phyloP scores from a whole-genome alignment of 257 asterid species.

The Primulina eburnea region DNA sequence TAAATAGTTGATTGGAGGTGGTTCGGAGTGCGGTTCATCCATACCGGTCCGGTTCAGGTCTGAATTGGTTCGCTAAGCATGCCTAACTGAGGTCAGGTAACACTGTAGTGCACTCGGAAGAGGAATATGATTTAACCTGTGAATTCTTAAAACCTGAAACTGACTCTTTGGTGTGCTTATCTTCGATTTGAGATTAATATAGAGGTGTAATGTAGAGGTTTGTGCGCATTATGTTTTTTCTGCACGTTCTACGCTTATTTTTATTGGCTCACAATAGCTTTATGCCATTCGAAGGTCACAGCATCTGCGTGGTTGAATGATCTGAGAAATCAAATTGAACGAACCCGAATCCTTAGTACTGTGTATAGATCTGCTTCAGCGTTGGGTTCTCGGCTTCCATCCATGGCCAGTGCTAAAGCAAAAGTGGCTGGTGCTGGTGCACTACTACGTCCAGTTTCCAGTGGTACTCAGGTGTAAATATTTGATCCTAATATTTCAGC shows the following conservation, averaged over 20 bases:
- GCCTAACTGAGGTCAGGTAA: not conserved
- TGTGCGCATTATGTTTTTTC: not conserved
- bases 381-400: constrained; percentile 94
- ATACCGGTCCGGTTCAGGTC: no score
- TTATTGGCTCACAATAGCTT: constrained; percentile 15
- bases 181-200: not conserved
- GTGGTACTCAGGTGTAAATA: constrained; percentile 71
- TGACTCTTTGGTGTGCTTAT: not conserved
- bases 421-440: constrained; percentile 99
- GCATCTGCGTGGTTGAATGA: constrained; percentile 99
- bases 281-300: constrained; percentile 58
- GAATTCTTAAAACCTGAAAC: not conserved
- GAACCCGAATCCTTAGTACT: constrained; percentile 84
- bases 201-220: no score
- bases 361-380: constrained; percentile 98
- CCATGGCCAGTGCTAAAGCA: constrained; percentile 90
- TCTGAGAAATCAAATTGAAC: constrained; percentile 88
- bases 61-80: no score
- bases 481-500: constrained; percentile 6
- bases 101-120: not conserved
- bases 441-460: constrained; percentile 87
- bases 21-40: no score
- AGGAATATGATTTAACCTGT: not conserved
- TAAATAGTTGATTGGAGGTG: no score
- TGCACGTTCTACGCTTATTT: not conserved